Evolutionary conservation across 441 rosid genomes (phyloP), one percentile per base, ranked within the genome.

Genomic region (Gossypium aridum): DNA sequence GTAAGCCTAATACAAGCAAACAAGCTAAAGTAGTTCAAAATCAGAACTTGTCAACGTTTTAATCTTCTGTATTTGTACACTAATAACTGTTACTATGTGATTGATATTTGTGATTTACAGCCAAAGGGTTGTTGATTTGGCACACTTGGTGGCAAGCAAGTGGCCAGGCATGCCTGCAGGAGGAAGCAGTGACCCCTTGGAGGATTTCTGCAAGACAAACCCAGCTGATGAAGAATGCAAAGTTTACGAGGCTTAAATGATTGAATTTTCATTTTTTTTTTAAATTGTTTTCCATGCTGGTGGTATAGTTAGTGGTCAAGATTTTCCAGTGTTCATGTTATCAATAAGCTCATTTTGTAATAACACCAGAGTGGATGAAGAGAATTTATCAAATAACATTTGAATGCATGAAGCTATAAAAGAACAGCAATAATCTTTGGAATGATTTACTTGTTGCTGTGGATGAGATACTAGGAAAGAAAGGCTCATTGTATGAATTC

Each of bases 41-140:
- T 39, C n/a, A 39, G 20, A 16, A 26, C 7, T n/a, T 22, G 14
- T 54, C 63, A 25, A 9, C 22, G 23, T 71, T 59, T 13, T 2
- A 71, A 60, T 20, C 22, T 19, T 2, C 17, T 39, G 70, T 5
- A 70, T 70, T 53, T 51, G 43, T 22, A 57, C 37, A 13, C 9
- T n/a, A 45, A 9, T 60, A n/a, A 57, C 20, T 0, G 12, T 17
- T 10, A 34, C 14, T n/a, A 13, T 19, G 4, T 12, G 17, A 20
- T 10, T 63, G 10, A 4, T 2, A 34, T 64, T 43, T 10, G 8
- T 56, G 0, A 63, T 76, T 65, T 83, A 78, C 91, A 95, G 99
- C 85, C 98, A 95, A 87, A 90, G 99, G 86, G 98, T 95, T 0
- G 98, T 95, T n/a, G 98, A 95, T 82, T 90, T 95, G 92, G 97